A percentile compares a stretch with the other conserved stretches of the same genome.
Evolutionary conservation across 2,329 filamentous ascomycete genomes (phyloP).

Genomic region (Gnomoniopsis sp.): DNA sequence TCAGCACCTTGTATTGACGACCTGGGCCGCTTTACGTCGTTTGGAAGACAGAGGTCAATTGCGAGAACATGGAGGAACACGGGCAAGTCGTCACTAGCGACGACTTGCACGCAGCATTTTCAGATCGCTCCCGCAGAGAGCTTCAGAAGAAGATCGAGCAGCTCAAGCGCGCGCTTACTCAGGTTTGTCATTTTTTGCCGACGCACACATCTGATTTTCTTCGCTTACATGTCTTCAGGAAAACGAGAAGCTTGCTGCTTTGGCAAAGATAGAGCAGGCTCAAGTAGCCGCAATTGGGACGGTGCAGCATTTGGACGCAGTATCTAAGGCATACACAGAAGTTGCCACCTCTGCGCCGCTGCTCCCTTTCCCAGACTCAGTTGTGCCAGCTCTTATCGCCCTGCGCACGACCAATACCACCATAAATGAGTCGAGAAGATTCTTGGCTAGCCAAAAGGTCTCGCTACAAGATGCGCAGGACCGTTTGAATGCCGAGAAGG

Average conservation of each 20-base stretch:
- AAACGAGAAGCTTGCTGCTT: constrained; percentile 12
- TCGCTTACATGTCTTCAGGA: constrained; percentile 21
- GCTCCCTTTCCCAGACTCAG: constrained; percentile 63
- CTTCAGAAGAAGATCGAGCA: constrained; percentile 58
- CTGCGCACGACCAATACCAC: constrained; percentile 64
- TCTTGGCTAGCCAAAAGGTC: constrained; percentile 45
- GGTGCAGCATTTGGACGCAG: constrained; percentile 33
- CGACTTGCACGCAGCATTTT: constrained; percentile 45
- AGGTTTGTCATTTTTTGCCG: constrained; percentile 31
- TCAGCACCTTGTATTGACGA: no score
- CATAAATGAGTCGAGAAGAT: constrained; percentile 60
- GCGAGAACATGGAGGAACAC: constrained; percentile 26
- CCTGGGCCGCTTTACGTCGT: no score
- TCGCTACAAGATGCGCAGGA: constrained; percentile 41
- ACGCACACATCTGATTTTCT: constrained; percentile 2
- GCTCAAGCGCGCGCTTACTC: constrained; percentile 47
- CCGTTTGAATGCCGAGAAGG: constrained; percentile 48
- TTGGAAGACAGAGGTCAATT: neutral
- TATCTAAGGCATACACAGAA: constrained; percentile 64
- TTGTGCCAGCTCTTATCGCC: constrained; percentile 69
- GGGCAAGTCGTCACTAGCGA: constrained; percentile 30
- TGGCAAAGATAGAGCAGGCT: neutral
- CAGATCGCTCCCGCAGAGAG: constrained; percentile 66
- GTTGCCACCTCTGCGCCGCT: constrained; percentile 60
- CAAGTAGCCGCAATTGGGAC: neutral